A percentile compares a stretch with the other conserved stretches of the same genome.
These are phyloP conservation scores for Kokia cookei DNA, from an alignment of 441 rosid genomes.

Conservation along the genomic window DNA sequence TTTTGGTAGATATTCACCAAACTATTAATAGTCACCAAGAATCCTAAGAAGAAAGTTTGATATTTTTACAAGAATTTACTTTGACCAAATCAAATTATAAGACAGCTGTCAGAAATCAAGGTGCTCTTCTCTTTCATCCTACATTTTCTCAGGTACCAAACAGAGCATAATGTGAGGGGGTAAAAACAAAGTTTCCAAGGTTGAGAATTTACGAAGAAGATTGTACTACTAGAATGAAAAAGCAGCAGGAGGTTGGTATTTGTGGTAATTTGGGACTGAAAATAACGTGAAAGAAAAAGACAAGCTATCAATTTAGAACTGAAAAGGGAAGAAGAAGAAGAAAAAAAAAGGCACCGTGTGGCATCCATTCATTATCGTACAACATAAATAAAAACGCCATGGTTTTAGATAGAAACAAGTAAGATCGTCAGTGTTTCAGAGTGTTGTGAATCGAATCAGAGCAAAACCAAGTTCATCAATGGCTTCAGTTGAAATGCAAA, in stretches of 20 bases:
- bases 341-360: background rate
- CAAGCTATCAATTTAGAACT: background rate
- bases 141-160: constrained; percentile 1
- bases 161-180: background rate
- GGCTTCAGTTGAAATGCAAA: background rate
- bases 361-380: background rate
- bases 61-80: background rate
- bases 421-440: background rate
- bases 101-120: background rate
- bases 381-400: background rate
- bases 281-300: background rate
- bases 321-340: background rate
- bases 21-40: background rate
- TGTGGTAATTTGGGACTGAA: background rate
- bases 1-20: background rate
- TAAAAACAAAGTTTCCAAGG: background rate
- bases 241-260: background rate
- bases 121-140: background rate
- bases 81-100: background rate
- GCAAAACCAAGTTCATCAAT: background rate
- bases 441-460: background rate
- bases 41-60: background rate
- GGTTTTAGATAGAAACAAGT: background rate
- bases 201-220: background rate
- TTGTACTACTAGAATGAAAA: background rate